Base-by-base conservation (phyloP, 331 rosid species). In the Prunus yedoensis region DNA sequence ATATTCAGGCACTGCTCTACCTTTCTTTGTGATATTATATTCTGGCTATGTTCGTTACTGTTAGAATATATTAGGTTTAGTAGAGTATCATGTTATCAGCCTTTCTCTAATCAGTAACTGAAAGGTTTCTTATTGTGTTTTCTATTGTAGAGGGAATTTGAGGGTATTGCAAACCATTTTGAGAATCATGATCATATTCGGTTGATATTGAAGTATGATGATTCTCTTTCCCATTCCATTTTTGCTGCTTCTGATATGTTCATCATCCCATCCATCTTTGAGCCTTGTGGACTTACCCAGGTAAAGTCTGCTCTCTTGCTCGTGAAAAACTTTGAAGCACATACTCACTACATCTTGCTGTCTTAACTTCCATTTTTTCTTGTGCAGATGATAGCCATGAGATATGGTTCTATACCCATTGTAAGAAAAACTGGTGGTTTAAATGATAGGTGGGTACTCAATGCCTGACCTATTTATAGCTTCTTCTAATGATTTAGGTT, bases 221-320 rank as follows among this genome's bases (percentile, higher is more conserved):
- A 90, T 61, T 71, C 96, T 82, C 96, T 95, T 83, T 90, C 99
- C 71, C 99, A 90, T 79, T 75, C 85, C 87, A 95, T 95, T 73
- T 92, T 61, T 75, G 97, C 97, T 61, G 97, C 93, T 30, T 92
- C 97, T 79, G 97, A 95, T 84, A 90, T 95, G 96, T 88, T 95
- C 88, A 88, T 90, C 77, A 83, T 95, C 81, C 99, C 99, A 57
- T 95, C 99, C 1, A 89, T 95, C 86, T 95, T 95, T 74, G 99
- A 95, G 86, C 99, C 99, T 41, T 95, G 99, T 81, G 99, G 99
- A 74, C 89, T 95, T 74, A 95, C 99, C 63, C 99, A 95, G 97
- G 99, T 95, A 86, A 79, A 25, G 62, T 70, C 70, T 69, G 75
- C 60, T 51, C 23, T 54, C 76, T 38, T n/a, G 52, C 53, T 43